Conservation (phyloP, 257 asterid genomes). For the Henckelia pumila region DNA sequence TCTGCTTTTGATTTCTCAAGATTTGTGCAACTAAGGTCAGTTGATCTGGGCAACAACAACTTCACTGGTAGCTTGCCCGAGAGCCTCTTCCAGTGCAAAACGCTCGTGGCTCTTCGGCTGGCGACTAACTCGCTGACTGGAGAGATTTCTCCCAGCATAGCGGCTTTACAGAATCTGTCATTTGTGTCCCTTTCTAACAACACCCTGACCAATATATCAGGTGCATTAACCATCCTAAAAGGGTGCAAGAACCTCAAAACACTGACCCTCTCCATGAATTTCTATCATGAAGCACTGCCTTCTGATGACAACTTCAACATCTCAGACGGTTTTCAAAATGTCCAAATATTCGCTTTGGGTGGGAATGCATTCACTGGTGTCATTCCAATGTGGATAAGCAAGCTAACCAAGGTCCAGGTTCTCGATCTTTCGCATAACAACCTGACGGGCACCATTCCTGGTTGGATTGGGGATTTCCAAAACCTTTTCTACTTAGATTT, state of each 20-base stretch:
- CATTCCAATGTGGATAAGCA: constrained; percentile 64
- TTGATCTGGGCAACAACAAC: constrained; percentile 79
- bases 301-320: constrained; percentile 39
- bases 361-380: constrained; percentile 69
- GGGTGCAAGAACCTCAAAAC: constrained; percentile 75
- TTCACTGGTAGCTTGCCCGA: constrained; percentile 65
- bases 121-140: constrained; percentile 66
- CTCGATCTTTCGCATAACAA: constrained; percentile 67
- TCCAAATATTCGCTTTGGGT: constrained; percentile 70
- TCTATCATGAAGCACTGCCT: constrained; percentile 61
- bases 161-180: constrained; percentile 57
- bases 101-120: constrained; percentile 70
- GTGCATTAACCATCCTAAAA: constrained; percentile 59
- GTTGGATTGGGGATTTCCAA: constrained; percentile 65
- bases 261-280: constrained; percentile 65
- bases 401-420: constrained; percentile 57
- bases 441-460: constrained; percentile 64
- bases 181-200: constrained; percentile 87
- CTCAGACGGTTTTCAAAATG: constrained; percentile 49
- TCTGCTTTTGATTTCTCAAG: constrained; percentile 69
- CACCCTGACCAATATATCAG: constrained; percentile 61
- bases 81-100: constrained; percentile 69
- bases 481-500: constrained; percentile 87
- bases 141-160: constrained; percentile 56
- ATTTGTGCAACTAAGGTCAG: constrained; percentile 43